Percentiles rank a stretch among this genome's conserved stretches.
Conservation (phyloP, 2,329 filamentous ascomycete species). For the Colletotrichum cuscutae region DNA sequence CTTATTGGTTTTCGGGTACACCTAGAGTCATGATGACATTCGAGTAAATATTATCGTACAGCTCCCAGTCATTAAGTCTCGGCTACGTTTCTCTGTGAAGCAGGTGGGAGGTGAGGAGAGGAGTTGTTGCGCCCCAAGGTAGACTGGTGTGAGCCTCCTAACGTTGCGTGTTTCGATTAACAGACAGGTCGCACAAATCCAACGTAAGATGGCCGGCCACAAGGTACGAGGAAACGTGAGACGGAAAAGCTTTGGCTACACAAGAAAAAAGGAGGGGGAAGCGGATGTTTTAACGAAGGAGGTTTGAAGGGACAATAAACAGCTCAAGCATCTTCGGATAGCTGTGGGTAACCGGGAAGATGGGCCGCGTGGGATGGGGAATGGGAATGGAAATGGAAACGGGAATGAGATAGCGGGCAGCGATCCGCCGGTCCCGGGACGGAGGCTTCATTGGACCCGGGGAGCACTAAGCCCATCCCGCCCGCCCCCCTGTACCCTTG, state of each 20-base stretch:
- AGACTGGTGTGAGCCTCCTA: background rate
- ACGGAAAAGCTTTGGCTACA: background rate
- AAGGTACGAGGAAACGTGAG: background rate
- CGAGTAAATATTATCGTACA: background rate
- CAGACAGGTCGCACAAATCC: background rate
- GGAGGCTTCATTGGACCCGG: slow-evolving; percentile 9
- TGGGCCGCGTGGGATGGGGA: background rate
- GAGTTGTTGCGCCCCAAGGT: background rate
- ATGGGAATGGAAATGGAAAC: background rate
- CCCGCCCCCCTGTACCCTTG: slow-evolving; percentile 8
- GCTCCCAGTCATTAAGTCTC: background rate
- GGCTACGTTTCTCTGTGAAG: background rate
- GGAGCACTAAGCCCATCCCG: background rate
- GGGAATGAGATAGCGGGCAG: background rate
- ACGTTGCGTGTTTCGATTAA: background rate
- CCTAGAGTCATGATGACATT: background rate
- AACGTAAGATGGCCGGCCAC: background rate
- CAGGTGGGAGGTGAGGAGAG: background rate
- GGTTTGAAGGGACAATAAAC: background rate
- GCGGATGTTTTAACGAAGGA: background rate
- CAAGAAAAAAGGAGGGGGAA: background rate
- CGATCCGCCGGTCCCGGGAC: slow-evolving; percentile 22
- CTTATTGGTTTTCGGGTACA: slow-evolving; percentile 1
- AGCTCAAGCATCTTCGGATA: background rate
- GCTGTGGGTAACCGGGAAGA: background rate